Percentiles rank a stretch among this genome's conserved stretches.
Evolutionary conservation across 2,329 filamentous ascomycete genomes (phyloP).

Genomic region (Neofusicoccum parvum): DNA sequence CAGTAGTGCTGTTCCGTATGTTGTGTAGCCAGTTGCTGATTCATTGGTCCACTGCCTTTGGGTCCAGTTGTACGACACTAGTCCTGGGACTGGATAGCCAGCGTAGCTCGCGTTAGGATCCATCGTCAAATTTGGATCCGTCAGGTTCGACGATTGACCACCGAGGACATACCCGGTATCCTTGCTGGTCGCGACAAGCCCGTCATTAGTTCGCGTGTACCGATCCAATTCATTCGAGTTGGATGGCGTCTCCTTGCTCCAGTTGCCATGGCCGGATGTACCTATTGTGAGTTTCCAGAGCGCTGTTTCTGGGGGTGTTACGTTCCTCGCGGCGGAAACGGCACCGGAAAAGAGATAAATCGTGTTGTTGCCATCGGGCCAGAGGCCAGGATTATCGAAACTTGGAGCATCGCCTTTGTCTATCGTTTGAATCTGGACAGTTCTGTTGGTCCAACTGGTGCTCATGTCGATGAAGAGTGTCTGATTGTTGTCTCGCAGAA

Average conservation of each 20-base stretch:
- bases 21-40: background rate
- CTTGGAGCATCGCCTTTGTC: background rate
- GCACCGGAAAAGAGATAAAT: too few relatives aligned
- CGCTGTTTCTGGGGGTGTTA: too few relatives aligned
- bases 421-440: background rate
- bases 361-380: background rate
- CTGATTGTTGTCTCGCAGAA: background rate
- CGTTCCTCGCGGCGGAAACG: too few relatives aligned
- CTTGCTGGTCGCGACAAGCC: too few relatives aligned
- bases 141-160: background rate
- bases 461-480: slow-evolving; percentile 11
- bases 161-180: background rate
- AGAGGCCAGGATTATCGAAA: background rate
- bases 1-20: background rate
- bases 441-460: slow-evolving; percentile 10
- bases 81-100: background rate
- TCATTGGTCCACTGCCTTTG: background rate
- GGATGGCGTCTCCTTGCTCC: too few relatives aligned
- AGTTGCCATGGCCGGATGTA: too few relatives aligned
- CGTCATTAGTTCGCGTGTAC: too few relatives aligned
- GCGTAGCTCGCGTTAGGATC: too few relatives aligned
- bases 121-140: background rate
- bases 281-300: too few relatives aligned
- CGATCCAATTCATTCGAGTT: too few relatives aligned
- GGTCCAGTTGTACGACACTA: background rate